Conservation (phyloP, 768 basidiomycete genomes). For the Pisolithus albus region DNA sequence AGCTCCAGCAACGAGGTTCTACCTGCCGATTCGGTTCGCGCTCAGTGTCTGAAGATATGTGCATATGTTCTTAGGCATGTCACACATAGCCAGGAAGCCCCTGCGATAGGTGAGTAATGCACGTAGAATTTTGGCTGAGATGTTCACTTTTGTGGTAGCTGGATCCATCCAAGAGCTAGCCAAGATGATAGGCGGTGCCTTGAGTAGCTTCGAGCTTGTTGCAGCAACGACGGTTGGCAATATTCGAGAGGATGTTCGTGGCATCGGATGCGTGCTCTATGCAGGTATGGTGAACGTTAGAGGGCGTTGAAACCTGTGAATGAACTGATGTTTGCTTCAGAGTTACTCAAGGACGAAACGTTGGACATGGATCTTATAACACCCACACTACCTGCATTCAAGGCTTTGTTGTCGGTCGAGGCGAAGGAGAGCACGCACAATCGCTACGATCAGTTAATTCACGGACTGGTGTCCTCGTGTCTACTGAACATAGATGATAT, state of each 20-base stretch:
- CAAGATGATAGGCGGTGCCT: slow-evolving; percentile 55
- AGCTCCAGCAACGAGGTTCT: slow-evolving; percentile 26
- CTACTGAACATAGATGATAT: slow-evolving; percentile 85
- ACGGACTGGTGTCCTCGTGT: slow-evolving; percentile 82
- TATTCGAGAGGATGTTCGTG: slow-evolving; percentile 69
- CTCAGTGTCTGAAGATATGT: slow-evolving; percentile 79
- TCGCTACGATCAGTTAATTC: slow-evolving; percentile 54
- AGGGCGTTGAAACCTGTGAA: neutral
- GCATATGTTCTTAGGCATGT: slow-evolving; percentile 72
- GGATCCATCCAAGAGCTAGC: slow-evolving; percentile 47
- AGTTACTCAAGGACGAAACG: slow-evolving; percentile 81
- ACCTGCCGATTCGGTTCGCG: slow-evolving; percentile 28
- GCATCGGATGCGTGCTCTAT: slow-evolving; percentile 74
- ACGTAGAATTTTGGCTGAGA: slow-evolving; percentile 7
- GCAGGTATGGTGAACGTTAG: slow-evolving; percentile 39
- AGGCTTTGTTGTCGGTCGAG: slow-evolving; percentile 55
- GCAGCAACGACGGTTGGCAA: slow-evolving; percentile 48
- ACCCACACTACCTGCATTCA: slow-evolving; percentile 75
- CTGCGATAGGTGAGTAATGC: slow-evolving; percentile 41
- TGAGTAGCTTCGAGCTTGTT: slow-evolving; percentile 54
- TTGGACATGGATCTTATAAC: slow-evolving; percentile 73
- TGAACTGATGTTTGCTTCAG: slow-evolving; percentile 27
- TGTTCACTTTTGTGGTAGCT: slow-evolving; percentile 34
- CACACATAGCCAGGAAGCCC: slow-evolving; percentile 48
- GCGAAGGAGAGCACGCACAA: slow-evolving; percentile 37